phyloP scores from a whole-genome alignment of 306 rosid species.

The Neltuma alba region DNA sequence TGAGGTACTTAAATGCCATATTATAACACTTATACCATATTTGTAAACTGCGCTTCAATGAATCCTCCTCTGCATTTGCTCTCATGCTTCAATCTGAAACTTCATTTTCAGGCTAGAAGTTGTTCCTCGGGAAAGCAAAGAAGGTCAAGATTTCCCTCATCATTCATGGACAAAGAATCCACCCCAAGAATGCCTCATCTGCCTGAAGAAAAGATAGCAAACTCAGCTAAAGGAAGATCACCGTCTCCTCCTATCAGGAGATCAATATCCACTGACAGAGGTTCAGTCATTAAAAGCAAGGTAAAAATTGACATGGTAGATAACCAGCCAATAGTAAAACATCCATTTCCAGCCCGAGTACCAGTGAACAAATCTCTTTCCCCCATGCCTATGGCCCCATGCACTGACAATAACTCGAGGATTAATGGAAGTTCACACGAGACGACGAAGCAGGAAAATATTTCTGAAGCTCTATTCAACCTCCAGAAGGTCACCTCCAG shows the following conservation, averaged over 20 bases:
- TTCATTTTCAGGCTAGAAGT: slow-evolving; percentile 70
- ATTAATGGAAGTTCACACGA: slow-evolving; percentile 51
- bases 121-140: slow-evolving; percentile 91
- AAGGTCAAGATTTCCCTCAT: slow-evolving; percentile 77
- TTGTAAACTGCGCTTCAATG: not conserved
- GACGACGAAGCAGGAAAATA: slow-evolving; percentile 46
- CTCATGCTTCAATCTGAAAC: slow-evolving; percentile 16
- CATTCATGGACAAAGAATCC: slow-evolving; percentile 63
- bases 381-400: slow-evolving; percentile 41
- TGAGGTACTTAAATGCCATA: slow-evolving; percentile 54
- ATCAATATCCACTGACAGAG: slow-evolving; percentile 91
- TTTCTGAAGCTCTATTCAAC: slow-evolving; percentile 49
- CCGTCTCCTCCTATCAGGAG: slow-evolving; percentile 89
- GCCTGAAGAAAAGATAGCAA: slow-evolving; percentile 61
- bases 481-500: slow-evolving; percentile 59
- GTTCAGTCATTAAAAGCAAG: slow-evolving; percentile 66
- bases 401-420: slow-evolving; percentile 46
- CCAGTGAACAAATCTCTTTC: slow-evolving; percentile 62
- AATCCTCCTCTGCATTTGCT: slow-evolving; percentile 11
- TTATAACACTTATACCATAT: slow-evolving; percentile 10
- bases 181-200: slow-evolving; percentile 56
- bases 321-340: slow-evolving; percentile 60
- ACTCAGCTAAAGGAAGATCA: slow-evolving; percentile 66
- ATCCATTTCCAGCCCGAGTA: slow-evolving; percentile 64
- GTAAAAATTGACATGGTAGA: slow-evolving; percentile 56